These are phyloP conservation scores for Lathyrus aphaca DNA, from an alignment of 306 rosid species.

Conservation along the genomic window DNA sequence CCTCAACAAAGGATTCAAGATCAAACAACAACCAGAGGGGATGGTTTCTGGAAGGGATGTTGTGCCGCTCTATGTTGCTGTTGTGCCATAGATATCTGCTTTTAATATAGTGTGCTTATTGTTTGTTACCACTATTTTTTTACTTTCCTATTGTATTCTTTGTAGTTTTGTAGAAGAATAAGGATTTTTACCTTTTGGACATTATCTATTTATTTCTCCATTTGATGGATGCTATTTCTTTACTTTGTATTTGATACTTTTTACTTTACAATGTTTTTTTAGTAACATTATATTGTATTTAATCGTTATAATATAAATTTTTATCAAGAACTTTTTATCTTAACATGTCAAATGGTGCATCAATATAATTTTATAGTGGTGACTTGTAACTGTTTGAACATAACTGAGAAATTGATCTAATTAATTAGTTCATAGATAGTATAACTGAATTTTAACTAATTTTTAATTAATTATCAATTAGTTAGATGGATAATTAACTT, in stretches of 20 bases:
- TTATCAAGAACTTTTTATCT: background rate
- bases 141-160: conserved; percentile 35
- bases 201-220: conserved; percentile 15
- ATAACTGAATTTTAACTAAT: too few relatives aligned
- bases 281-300: background rate
- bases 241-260: background rate
- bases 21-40: conserved; percentile 47
- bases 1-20: conserved; percentile 35
- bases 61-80: conserved; percentile 57
- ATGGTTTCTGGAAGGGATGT: conserved; percentile 61
- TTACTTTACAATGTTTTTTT: background rate
- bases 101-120: conserved; percentile 12
- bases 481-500: too few relatives aligned
- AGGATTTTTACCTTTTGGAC: conserved; percentile 22
- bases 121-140: background rate
- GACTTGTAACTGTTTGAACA: too few relatives aligned
- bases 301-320: background rate
- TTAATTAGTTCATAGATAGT: too few relatives aligned
- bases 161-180: conserved; percentile 30
- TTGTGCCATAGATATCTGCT: conserved; percentile 49
- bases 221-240: conserved; percentile 10
- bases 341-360: background rate
- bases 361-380: background rate
- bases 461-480: too few relatives aligned
- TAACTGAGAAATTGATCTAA: too few relatives aligned